Conservation (phyloP, 371 early-diverging fungal species). For the Mucor circinelloides region DNA sequence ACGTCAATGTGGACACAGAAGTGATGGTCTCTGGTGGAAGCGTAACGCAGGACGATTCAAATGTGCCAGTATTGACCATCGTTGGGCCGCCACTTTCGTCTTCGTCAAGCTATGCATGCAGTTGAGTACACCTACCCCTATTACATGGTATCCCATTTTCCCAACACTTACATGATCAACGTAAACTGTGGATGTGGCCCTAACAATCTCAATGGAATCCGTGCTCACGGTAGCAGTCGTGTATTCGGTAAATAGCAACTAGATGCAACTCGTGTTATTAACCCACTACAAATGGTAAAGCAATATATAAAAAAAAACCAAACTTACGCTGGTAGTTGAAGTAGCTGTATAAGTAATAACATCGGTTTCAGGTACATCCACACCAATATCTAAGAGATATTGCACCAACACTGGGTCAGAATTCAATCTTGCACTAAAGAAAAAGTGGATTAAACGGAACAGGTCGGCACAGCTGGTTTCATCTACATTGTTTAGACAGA, state of each 20-base stretch:
- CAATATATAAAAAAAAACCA: no score
- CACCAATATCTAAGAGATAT: slow-evolving; percentile 1
- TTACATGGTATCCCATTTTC: background rate
- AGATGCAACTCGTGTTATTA: background rate
- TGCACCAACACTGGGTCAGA: background rate
- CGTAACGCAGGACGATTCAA: background rate
- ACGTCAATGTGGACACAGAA: background rate
- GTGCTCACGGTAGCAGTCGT: background rate
- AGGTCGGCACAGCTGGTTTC: slow-evolving; percentile 2
- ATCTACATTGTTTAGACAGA: background rate
- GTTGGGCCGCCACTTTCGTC: background rate
- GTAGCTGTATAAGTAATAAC: background rate
- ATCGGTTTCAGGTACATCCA: background rate
- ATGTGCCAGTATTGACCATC: background rate
- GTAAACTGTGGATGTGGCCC: background rate
- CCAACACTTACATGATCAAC: background rate
- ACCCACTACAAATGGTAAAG: no score
- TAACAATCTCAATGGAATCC: background rate
- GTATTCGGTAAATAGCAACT: slow-evolving; percentile 1
- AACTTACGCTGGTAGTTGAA: slow-evolving; percentile 8
- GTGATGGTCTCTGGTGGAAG: background rate
- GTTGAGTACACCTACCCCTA: background rate
- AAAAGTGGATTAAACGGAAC: slow-evolving; percentile 4
- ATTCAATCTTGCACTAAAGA: slow-evolving; percentile 5
- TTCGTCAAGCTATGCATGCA: background rate